These are phyloP conservation scores for Lentinula sp. DNA, from an alignment of 768 basidiomycete genomes.

Conservation along the genomic window DNA sequence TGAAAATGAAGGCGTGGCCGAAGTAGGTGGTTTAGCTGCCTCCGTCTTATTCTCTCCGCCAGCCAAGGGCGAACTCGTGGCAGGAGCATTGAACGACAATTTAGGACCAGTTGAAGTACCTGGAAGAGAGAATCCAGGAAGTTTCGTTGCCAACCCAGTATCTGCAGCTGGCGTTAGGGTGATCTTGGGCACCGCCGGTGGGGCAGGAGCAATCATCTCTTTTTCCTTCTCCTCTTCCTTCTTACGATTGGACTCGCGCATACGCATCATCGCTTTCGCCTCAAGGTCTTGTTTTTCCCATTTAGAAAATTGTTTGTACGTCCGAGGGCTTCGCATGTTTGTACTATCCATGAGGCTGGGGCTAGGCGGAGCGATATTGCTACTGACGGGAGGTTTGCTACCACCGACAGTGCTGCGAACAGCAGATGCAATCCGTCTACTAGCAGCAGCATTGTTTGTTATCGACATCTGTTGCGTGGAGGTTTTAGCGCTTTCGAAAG, in stretches of 20 bases:
- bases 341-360: slow-evolving; percentile 47
- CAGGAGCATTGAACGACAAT: slow-evolving; percentile 20
- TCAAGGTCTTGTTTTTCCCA: slow-evolving; percentile 88
- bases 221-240: slow-evolving; percentile 38
- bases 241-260: slow-evolving; percentile 44
- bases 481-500: slow-evolving; percentile 20
- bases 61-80: slow-evolving; percentile 12
- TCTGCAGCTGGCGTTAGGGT: slow-evolving; percentile 21
- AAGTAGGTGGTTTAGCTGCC: slow-evolving; percentile 6
- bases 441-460: slow-evolving; percentile 34
- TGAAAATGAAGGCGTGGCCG: slow-evolving; percentile 10
- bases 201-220: slow-evolving; percentile 20
- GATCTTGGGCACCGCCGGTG: slow-evolving; percentile 17
- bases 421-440: slow-evolving; percentile 30
- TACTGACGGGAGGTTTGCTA: slow-evolving; percentile 9
- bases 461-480: slow-evolving; percentile 32
- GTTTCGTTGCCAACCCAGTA: slow-evolving; percentile 12
- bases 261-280: slow-evolving; percentile 69
- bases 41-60: slow-evolving; percentile 3
- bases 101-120: slow-evolving; percentile 17
- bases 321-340: slow-evolving; percentile 29
- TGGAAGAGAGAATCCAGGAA: slow-evolving; percentile 13
- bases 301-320: slow-evolving; percentile 40
- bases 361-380: not conserved
- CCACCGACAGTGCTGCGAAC: slow-evolving; percentile 36